Evolutionary conservation across 768 basidiomycete genomes (phyloP).

Genomic region (Suillus alpinus): DNA sequence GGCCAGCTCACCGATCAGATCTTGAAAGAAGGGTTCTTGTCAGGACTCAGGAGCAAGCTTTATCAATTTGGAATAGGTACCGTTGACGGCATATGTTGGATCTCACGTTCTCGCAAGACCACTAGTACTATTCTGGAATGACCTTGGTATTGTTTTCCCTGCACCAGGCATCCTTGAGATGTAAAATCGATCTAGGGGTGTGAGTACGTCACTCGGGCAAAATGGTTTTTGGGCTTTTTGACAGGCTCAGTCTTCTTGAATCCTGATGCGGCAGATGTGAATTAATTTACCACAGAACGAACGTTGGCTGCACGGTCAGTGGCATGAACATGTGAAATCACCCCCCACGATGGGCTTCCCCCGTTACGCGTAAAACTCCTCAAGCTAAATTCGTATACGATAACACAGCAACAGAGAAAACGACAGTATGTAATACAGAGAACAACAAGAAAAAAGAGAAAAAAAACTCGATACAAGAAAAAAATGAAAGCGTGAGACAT

Average conservation of each 20-base stretch:
- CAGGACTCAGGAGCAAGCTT: neutral
- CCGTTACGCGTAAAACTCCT: neutral
- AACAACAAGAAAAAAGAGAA: slow-evolving; percentile 1
- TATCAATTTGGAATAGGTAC: neutral
- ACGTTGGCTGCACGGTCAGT: too few relatives aligned
- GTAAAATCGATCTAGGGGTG: neutral
- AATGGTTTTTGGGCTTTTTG: neutral
- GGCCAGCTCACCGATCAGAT: neutral
- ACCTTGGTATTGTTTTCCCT: too few relatives aligned
- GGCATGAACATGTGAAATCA: too few relatives aligned
- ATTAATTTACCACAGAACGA: too few relatives aligned
- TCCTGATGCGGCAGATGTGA: neutral
- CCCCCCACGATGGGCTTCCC: too few relatives aligned
- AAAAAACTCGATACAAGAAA: neutral
- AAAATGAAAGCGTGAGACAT: slow-evolving; percentile 1
- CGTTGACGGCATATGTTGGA: neutral
- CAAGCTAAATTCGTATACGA: slow-evolving; percentile 23
- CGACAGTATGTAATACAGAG: neutral
- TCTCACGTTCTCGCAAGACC: neutral
- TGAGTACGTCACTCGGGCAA: neutral
- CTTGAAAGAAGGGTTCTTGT: neutral
- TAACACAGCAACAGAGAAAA: slow-evolving; percentile 10
- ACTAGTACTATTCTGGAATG: neutral
- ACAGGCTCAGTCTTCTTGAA: neutral
- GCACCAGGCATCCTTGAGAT: neutral